A percentile compares a stretch with the other conserved stretches of the same genome.
Conservation (phyloP, 1,284 basidiomycete genomes). For the Heterobasidion irregulare region DNA sequence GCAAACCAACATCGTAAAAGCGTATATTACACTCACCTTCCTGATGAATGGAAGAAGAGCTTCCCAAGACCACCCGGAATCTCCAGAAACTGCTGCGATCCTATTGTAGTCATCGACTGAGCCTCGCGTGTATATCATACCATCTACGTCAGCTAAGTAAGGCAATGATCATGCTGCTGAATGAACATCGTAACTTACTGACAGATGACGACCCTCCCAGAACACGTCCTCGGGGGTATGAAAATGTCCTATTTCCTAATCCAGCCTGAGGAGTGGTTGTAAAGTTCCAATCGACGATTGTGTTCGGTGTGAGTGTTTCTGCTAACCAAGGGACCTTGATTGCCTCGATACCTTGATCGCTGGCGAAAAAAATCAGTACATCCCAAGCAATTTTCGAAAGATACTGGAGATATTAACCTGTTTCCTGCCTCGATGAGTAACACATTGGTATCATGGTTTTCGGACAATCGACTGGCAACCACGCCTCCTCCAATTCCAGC, state of each 20-base stretch:
- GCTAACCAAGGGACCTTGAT: conserved; percentile 1
- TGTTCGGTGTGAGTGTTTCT: neutral
- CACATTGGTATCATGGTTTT: conserved; percentile 10
- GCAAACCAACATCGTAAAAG: neutral
- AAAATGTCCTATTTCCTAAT: neutral
- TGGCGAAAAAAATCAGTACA: neutral
- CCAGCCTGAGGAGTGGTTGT: conserved; percentile 25
- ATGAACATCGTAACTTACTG: conserved; percentile 6
- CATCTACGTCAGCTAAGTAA: conserved; percentile 9
- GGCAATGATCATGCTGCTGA: neutral
- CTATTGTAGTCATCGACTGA: conserved; percentile 21
- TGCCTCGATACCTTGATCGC: neutral
- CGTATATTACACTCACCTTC: conserved; percentile 17
- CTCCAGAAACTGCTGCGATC: conserved; percentile 17
- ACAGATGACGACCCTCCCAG: conserved; percentile 28
- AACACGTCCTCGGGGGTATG: conserved; percentile 27
- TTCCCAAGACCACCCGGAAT: conserved; percentile 25
- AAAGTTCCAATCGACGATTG: neutral
- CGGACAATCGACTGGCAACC: conserved; percentile 14
- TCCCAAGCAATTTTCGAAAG: neutral
- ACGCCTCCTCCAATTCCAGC: conserved; percentile 12
- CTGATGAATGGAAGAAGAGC: conserved; percentile 11
- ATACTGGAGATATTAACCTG: neutral
- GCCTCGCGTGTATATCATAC: conserved; percentile 21
- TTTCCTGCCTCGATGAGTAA: conserved; percentile 16